These are phyloP conservation scores for Clavispora asparagi DNA, from an alignment of 805 yeast species.

Conservation along the genomic window DNA sequence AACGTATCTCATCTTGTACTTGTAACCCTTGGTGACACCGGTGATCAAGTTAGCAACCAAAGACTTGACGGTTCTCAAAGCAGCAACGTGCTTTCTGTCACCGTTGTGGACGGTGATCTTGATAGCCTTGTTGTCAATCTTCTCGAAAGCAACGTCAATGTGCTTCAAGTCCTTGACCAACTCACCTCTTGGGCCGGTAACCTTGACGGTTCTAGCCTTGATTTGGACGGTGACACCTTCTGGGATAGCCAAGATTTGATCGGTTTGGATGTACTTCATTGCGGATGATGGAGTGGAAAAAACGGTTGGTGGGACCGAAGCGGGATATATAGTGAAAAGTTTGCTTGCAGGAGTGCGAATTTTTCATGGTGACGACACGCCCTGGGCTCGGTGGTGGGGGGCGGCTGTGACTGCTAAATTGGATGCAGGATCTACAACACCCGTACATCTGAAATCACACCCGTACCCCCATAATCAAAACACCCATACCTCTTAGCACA, in stretches of 20 bases:
- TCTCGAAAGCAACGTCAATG: constrained; percentile 88
- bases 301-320: background rate
- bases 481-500: background rate
- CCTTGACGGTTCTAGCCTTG: constrained; percentile 86
- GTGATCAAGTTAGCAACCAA: constrained; percentile 88
- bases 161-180: constrained; percentile 88
- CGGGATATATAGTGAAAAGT: background rate
- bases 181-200: constrained; percentile 97
- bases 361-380: constrained; percentile 3
- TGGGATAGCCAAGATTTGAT: constrained; percentile 79
- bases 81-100: constrained; percentile 99
- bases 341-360: constrained; percentile 1
- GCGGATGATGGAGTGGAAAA: constrained; percentile 4
- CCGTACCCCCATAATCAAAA: no score
- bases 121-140: constrained; percentile 66
- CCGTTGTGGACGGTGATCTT: constrained; percentile 95
- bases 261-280: constrained; percentile 85
- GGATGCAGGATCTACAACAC: no score
- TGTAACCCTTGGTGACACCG: constrained; percentile 99
- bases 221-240: constrained; percentile 89
- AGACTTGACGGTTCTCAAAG: constrained; percentile 97
- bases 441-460: no score
- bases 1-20: constrained; percentile 99
- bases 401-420: constrained; percentile 5
- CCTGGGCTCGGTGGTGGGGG: background rate